Evolutionary conservation across 2,329 filamentous ascomycete genomes (phyloP).

Genomic region (Davidsoniella australis): DNA sequence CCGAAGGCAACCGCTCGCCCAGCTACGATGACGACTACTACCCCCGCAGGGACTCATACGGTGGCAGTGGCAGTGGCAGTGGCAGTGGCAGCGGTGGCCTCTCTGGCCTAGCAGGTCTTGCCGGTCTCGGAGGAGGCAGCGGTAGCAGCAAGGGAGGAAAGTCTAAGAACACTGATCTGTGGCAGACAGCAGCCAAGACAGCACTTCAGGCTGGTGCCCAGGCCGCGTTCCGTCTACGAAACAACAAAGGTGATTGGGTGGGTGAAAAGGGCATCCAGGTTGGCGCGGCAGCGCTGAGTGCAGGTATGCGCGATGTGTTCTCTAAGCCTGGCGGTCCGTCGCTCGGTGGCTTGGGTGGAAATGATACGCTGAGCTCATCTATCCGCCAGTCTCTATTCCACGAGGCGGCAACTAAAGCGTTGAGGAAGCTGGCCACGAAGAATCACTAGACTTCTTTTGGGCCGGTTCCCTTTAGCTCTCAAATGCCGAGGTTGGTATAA

Average conservation of each 20-base stretch:
- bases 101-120: neutral
- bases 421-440: conserved; percentile 6
- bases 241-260: conserved; percentile 29
- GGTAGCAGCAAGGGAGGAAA: conserved; percentile 3
- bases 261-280: conserved; percentile 32
- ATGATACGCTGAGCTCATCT: conserved; percentile 5
- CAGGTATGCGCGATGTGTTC: conserved; percentile 31
- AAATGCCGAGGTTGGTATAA: too few species aligned
- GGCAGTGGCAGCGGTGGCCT: neutral
- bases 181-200: conserved; percentile 27
- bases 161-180: conserved; percentile 6
- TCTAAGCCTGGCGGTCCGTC: conserved; percentile 1
- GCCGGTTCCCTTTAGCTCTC: neutral
- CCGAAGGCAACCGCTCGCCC: conserved; percentile 2
- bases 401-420: conserved; percentile 10
- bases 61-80: neutral
- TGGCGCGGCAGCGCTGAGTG: conserved; percentile 31
- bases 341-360: conserved; percentile 4
- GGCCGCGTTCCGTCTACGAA: conserved; percentile 29
- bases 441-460: neutral
- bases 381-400: conserved; percentile 8
- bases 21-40: conserved; percentile 7
- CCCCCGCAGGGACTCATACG: neutral
- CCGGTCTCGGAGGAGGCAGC: neutral
- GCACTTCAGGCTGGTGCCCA: conserved; percentile 31